Conservation (phyloP, 192 early-diverging fungal genomes). For the Mortierella hygrophila region DNA sequence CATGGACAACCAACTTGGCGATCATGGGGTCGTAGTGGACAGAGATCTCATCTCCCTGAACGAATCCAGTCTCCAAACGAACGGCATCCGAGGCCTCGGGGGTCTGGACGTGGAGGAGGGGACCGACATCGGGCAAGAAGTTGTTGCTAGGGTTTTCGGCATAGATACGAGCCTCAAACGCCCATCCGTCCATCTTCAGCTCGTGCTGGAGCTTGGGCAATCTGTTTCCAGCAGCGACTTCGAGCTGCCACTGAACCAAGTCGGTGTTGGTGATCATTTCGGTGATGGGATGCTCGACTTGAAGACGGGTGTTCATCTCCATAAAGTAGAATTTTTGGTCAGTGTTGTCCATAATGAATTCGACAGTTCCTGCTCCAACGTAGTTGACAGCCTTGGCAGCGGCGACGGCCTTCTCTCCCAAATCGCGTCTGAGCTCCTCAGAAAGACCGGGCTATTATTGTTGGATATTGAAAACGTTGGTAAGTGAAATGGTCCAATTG, state of each 20-base stretch:
- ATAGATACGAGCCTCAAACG: conserved; percentile 98
- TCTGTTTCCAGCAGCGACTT: conserved; percentile 92
- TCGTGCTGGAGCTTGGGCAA: conserved; percentile 82
- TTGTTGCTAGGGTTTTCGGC: conserved; percentile 92
- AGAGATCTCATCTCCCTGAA: conserved; percentile 90
- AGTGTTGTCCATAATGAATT: conserved; percentile 95
- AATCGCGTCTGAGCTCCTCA: conserved; percentile 73
- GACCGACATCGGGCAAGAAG: conserved; percentile 96
- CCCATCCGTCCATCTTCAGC: conserved; percentile 81
- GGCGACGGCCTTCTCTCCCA: conserved; percentile 92
- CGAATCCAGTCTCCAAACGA: conserved; percentile 94
- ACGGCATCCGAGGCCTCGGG: conserved; percentile 73
- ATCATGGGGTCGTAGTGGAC: conserved; percentile 98
- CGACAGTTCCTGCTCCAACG: conserved; percentile 95
- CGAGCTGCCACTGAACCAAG: conserved; percentile 95
- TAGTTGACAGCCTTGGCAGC: conserved; percentile 95
- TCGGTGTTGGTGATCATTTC: conserved; percentile 97
- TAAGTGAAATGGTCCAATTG: background rate
- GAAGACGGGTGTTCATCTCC: conserved; percentile 97
- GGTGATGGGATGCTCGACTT: conserved; percentile 97
- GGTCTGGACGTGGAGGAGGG: conserved; percentile 80
- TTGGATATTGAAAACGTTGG: background rate
- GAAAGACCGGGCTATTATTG: conserved; percentile 71
- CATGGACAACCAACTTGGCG: conserved; percentile 92
- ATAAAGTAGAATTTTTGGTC: conserved; percentile 95